Conservation (phyloP, 352 stramenopile species). For the Pythium plurisporium region DNA sequence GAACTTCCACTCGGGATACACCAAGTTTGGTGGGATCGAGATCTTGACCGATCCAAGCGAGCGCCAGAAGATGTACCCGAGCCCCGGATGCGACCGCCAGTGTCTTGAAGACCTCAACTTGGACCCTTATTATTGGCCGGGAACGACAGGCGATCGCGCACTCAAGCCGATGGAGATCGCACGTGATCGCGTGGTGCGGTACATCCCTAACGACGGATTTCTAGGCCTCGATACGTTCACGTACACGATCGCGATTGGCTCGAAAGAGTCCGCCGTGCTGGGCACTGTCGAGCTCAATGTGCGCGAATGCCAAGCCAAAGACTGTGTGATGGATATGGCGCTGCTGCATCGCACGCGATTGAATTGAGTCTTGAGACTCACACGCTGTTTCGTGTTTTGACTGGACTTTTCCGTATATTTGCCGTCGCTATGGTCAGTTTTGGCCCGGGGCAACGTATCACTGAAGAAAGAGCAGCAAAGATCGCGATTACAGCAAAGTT, state of each 20-base stretch:
- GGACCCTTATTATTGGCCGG: constrained; percentile 56
- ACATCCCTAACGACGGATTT: constrained; percentile 49
- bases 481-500: too few species aligned
- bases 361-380: too few species aligned
- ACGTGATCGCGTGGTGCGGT: constrained; percentile 46
- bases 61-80: constrained; percentile 45
- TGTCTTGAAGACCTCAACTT: constrained; percentile 41
- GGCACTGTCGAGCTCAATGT: constrained; percentile 59
- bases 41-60: constrained; percentile 46
- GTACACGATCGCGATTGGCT: constrained; percentile 45
- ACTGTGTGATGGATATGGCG: constrained; percentile 23
- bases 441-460: too few species aligned
- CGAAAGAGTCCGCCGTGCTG: constrained; percentile 35
- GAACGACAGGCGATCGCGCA: constrained; percentile 40
- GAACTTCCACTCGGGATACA: constrained; percentile 46
- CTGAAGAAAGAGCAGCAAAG: too few species aligned
- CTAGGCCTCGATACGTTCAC: constrained; percentile 52
- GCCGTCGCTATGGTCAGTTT: too few species aligned
- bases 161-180: constrained; percentile 41
- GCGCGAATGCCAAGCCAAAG: constrained; percentile 42
- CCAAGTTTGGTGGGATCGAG: constrained; percentile 38
- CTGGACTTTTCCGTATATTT: too few species aligned
- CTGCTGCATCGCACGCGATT: constrained; percentile 7
- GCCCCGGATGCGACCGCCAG: constrained; percentile 35
- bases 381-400: too few species aligned